Evolutionary conservation across 805 yeast genomes (phyloP).

Genomic region (Torulaspora maleeae): DNA sequence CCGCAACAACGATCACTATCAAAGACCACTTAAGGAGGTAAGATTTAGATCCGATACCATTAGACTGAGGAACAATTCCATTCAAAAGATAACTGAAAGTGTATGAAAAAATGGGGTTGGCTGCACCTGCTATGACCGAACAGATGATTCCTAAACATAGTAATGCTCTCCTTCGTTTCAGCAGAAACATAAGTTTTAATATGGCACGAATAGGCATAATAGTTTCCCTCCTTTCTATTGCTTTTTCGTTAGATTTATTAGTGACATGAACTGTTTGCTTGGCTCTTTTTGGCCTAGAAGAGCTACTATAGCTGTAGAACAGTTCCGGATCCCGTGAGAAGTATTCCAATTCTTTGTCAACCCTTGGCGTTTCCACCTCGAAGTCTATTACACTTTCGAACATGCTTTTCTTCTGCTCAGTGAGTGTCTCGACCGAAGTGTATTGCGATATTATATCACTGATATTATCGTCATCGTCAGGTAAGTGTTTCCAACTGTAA

Average conservation of each 20-base stretch:
- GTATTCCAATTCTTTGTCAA: conserved; percentile 1
- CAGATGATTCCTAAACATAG: conserved; percentile 48
- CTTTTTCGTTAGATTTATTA: neutral
- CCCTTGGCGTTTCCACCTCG: conserved; percentile 10
- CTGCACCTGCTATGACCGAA: conserved; percentile 54
- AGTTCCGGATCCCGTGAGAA: conserved; percentile 4
- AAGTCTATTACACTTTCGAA: conserved; percentile 10
- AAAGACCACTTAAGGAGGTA: conserved; percentile 61
- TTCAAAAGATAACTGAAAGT: conserved; percentile 65
- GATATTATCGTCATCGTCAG: neutral
- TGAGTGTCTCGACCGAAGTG: conserved; percentile 9
- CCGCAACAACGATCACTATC: conserved; percentile 56
- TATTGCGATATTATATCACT: conserved; percentile 11
- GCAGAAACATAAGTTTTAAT: conserved; percentile 30
- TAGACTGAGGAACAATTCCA: conserved; percentile 51
- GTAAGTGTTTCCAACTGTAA: conserved; percentile 10
- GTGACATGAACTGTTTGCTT: conserved; percentile 4
- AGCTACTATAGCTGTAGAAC: neutral
- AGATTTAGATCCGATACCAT: conserved; percentile 27
- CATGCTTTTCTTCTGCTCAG: conserved; percentile 6
- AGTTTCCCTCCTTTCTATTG: conserved; percentile 13
- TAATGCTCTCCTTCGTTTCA: conserved; percentile 25
- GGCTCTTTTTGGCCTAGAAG: neutral
- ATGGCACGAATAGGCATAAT: conserved; percentile 30
- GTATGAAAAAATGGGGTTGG: conserved; percentile 74